phyloP scores from a whole-genome alignment of 306 rosid genomes.

The Astragalus glycyphyllos region DNA sequence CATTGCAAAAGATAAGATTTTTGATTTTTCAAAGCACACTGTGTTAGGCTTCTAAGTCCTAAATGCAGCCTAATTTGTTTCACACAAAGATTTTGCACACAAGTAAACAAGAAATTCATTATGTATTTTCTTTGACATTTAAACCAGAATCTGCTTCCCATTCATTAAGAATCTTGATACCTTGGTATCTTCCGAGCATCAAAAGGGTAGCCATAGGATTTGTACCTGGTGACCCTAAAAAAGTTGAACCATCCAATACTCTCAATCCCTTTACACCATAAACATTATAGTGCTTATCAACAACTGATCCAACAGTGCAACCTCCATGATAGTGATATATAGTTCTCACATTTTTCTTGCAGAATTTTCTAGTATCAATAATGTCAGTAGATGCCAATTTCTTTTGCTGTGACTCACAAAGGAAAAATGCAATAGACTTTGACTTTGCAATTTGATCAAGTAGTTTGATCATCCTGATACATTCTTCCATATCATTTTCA shows the following conservation, averaged over 20 bases:
- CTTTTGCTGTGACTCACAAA: constrained; percentile 48
- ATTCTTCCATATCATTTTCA: constrained; percentile 54
- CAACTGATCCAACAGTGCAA: constrained; percentile 62
- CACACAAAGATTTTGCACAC: constrained; percentile 30
- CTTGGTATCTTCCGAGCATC: constrained; percentile 86
- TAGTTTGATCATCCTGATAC: constrained; percentile 59
- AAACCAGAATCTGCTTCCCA: constrained; percentile 32
- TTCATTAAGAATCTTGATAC: constrained; percentile 60
- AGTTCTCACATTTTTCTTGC: constrained; percentile 65
- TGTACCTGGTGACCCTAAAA: constrained; percentile 74
- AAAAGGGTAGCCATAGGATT: constrained; percentile 77
- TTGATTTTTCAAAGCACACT: constrained; percentile 28
- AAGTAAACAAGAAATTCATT: not conserved
- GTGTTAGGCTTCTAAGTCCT: constrained; percentile 32
- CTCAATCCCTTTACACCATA: constrained; percentile 57
- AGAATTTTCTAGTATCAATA: constrained; percentile 50
- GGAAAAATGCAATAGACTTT: constrained; percentile 57
- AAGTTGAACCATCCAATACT: constrained; percentile 76
- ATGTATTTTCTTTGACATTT: constrained; percentile 19
- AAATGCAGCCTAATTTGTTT: constrained; percentile 25
- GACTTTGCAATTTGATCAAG: constrained; percentile 61
- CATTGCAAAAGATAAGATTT: not conserved
- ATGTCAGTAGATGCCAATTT: constrained; percentile 42
- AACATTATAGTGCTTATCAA: constrained; percentile 63
- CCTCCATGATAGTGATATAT: constrained; percentile 84